Base-by-base conservation (phyloP, 257 asterid genomes). In the Ocimum tenuiflorum region DNA sequence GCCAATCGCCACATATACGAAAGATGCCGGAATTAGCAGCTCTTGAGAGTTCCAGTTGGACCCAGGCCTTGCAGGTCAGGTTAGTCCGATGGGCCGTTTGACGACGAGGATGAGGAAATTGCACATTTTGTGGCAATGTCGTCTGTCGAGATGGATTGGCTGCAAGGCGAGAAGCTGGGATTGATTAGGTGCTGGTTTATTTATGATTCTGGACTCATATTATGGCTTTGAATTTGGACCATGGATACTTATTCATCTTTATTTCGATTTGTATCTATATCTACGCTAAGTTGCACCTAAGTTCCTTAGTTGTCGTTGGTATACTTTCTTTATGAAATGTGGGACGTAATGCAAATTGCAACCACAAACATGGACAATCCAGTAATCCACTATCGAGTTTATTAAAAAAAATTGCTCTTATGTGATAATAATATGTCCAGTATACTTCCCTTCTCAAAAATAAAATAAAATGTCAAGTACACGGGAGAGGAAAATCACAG, bases 21-120 rank as follows among this genome's bases (percentile, higher is more conserved):
- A 12, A 18, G 67, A 63, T 8, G 59, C 71, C 20, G 50, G 57
- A 8, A 58, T 76, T 31, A 82, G 79, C 60, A 82, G 79, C 63
- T 63, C 75, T 38, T 79, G 64, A 82, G 65, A 47, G 39, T 17
- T 49, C 27, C 63, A 31, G 8, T 4, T 3, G 1, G 29, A 10
- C 55, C 65, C 27, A 13, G 68, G 64, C 2, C 31, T 27, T 27
- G 31, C 31, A 4, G 31, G 3, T 27, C 18, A 36, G 53, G 41
- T 1, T 8, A 20, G 41, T 50, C 49, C 36, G 55, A 43, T 12
- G 57, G 46, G 13, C 52, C 22, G 15, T 29, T 3, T 6, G 18
- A 5, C 22, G 22, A 6, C 20, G 51, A n/a, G 0, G 51, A 36
- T 1, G 57, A 10, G 43, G 17, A 42, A n/a, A 14, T 18, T 60